Base-by-base conservation (phyloP, 192 early-diverging fungal species). In the Martensiomyces pterosporus region DNA sequence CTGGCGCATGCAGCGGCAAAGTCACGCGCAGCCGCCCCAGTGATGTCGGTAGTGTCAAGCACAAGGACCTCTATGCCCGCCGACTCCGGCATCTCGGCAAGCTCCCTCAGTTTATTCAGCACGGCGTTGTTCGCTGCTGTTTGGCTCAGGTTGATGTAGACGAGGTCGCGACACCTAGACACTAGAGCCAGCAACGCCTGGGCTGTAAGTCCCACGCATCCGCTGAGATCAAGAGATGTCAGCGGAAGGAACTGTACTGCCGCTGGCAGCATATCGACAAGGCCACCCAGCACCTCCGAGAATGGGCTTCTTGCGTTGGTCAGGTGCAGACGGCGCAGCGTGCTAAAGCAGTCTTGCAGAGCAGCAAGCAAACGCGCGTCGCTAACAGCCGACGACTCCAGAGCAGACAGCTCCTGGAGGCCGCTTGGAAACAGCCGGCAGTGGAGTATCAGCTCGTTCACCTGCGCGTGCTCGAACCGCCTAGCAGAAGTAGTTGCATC, bases 1-100 rank as follows among this genome's bases (percentile, higher is more conserved):
- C 47, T 47, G 15, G 51, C 44, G 44, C 68, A 72, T 3, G 61
- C 61, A 2, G 52, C 44, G 0, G 68, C 68, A 56, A 72, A 72
- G 29, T 72, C 61, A 12, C 68, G 56, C 3, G 47, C 61, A 27
- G 57, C 60, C 2, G 49, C 52, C 9, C 68, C 68, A 0, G 57
- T 64, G 18, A 72, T 39, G 25, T 60, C 53, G 2, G 68, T 72
- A 5, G 49, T 49, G 19, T 56, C 52, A 16, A 72, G 44, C 22
- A 43, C 52, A 16, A 72, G 47, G 4, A 53, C 56, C 38, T 64
- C 57, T 16, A 60, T 19, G 0, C 68, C 61, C 0, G 51, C 9
- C 1, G 33, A 27, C 2, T 54, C 39, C 2, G 26, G 16, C 17
- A 18, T 36, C 19, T 39, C 23, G 10, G 47, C 23, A 6, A 41